Percentiles rank a stretch among this genome's conserved stretches.
These are phyloP conservation scores for Aspergillus proliferans DNA, from an alignment of 2,329 filamentous ascomycete genomes.

Conservation along the genomic window DNA sequence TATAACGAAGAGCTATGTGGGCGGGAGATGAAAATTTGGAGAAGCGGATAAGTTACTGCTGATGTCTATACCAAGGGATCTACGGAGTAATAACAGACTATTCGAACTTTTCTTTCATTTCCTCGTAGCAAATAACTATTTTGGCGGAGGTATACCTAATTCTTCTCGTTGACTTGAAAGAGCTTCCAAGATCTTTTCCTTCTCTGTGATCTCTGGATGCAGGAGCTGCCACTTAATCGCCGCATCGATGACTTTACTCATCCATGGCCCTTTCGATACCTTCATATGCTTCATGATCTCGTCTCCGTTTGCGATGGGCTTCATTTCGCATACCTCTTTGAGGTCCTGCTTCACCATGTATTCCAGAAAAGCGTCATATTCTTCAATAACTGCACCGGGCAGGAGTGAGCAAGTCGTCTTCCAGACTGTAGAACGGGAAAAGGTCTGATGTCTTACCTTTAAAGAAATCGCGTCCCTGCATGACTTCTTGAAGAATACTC, in stretches of 20 bases:
- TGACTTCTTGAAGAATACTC: slow-evolving; percentile 35
- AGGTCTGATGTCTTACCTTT: slow-evolving; percentile 19
- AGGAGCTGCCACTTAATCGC: slow-evolving; percentile 85
- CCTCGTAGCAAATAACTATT: neutral
- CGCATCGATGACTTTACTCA: slow-evolving; percentile 69
- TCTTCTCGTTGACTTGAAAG: slow-evolving; percentile 49
- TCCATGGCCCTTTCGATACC: slow-evolving; percentile 70
- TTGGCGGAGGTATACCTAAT: slow-evolving; percentile 30
- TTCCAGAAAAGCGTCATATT: slow-evolving; percentile 50
- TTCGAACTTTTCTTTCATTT: neutral
- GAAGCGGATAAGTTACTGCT: neutral
- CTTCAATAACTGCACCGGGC: slow-evolving; percentile 36
- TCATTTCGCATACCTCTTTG: slow-evolving; percentile 49
- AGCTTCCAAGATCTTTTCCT: slow-evolving; percentile 54
- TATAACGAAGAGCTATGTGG: neutral
- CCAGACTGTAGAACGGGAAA: neutral
- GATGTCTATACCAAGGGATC: neutral
- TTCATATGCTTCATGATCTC: slow-evolving; percentile 61
- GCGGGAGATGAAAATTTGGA: neutral
- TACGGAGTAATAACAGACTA: neutral
- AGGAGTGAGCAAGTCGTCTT: neutral
- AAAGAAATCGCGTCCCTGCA: slow-evolving; percentile 24
- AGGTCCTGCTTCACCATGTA: slow-evolving; percentile 48
- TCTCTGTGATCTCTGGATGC: slow-evolving; percentile 62
- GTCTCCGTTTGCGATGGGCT: slow-evolving; percentile 67